Evolutionary conservation across 2,329 filamentous ascomycete species (phyloP), one percentile per base, ranked within the genome.

Genomic region (Chaetomium sp.): DNA sequence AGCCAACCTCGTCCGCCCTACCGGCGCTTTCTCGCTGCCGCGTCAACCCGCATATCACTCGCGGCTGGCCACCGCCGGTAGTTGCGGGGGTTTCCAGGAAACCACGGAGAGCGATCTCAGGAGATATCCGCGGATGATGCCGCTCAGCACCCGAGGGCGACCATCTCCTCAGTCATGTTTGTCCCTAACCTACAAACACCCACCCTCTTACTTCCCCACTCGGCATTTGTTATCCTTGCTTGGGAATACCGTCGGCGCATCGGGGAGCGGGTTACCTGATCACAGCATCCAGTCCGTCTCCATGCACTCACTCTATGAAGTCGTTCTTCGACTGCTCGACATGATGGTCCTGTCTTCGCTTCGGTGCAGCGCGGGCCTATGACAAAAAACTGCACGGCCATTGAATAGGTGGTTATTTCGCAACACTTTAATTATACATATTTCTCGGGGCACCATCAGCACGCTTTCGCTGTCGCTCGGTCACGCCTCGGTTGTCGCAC

Each of bases 21-120:
- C 57, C n/a, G 51, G 31, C 31, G 21, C 23, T 23, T 25, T 38
- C 21, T 64, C 54, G 23, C 31, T 49, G 55, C 60, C 65, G 61
- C 66, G 59, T 65, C 50, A 66, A 33, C 56, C 51, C 7, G 53
- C 65, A 65, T 62, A 65, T 67, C 54, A 58, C 13, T 47, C 63
- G 45, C 58, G 54, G 56, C 61, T 47, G 57, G 55, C 29, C 21
- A 55, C 65, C 38, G 57, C 61, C 69, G 68, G 66, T 70, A 69
- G 65, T 70, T 70, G 56, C 49, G 57, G 47, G 27, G 56, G n/a
- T 38, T 38, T 57, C 51, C 33, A 13, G 16, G 56, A 58, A 61
- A 33, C 33, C 29, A 16, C 8, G 16, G 56, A 58, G 59, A 33
- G 38, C 33, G n/a, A 7, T 45, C 42, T 62, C 38, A 31, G n/a